Evolutionary conservation across 2,329 filamentous ascomycete species (phyloP).

Genomic region (Botrytis aclada): DNA sequence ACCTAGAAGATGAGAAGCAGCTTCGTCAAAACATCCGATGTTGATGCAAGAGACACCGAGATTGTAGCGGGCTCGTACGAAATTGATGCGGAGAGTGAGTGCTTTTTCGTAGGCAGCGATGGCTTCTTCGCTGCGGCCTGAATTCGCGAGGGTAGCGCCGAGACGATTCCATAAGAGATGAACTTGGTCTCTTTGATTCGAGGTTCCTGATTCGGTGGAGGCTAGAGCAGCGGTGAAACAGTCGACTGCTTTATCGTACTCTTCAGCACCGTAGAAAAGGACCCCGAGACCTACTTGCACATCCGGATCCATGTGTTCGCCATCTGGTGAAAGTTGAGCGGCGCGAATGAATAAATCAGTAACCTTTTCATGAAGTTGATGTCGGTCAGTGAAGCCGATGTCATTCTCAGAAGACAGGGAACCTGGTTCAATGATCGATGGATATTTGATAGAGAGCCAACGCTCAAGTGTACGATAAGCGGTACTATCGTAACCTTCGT

Average conservation of each 20-base stretch:
- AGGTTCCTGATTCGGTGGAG: constrained; percentile 76
- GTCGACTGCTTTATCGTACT: constrained; percentile 97
- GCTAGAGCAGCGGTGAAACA: constrained; percentile 93
- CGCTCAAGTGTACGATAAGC: constrained; percentile 95
- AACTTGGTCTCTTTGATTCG: constrained; percentile 80
- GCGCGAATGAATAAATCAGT: constrained; percentile 89
- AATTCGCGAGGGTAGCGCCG: constrained; percentile 93
- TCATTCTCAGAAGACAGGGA: constrained; percentile 74
- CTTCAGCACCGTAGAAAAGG: constrained; percentile 94
- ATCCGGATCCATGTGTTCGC: constrained; percentile 95
- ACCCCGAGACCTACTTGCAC: constrained; percentile 97
- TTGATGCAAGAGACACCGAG: constrained; percentile 96
- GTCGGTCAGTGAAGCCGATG: constrained; percentile 90
- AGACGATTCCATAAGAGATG: constrained; percentile 97
- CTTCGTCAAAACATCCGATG: constrained; percentile 91
- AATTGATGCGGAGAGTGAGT: constrained; percentile 86
- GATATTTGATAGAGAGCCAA: constrained; percentile 96
- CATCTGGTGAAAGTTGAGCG: constrained; percentile 85
- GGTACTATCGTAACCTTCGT: constrained; percentile 96
- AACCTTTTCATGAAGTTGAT: constrained; percentile 83
- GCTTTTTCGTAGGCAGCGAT: constrained; percentile 96
- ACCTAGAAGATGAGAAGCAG: constrained; percentile 86
- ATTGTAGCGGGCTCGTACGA: constrained; percentile 95
- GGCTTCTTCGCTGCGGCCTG: constrained; percentile 87
- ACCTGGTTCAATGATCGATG: constrained; percentile 66